These are phyloP conservation scores for Amborella trichopoda DNA, from an alignment of 164 flowering plant genomes.

Conservation along the genomic window DNA sequence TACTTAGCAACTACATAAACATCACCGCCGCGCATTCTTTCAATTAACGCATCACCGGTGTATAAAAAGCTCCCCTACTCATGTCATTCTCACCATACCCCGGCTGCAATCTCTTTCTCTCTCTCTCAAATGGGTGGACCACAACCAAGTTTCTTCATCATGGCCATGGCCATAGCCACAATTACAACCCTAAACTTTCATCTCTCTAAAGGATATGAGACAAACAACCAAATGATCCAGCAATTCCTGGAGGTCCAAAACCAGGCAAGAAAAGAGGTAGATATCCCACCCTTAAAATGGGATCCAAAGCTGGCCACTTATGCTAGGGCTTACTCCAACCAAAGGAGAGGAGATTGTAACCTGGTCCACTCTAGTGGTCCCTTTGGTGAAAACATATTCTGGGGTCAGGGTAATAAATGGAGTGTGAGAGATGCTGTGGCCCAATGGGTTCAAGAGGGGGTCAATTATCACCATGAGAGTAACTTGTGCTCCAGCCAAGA, in stretches of 20 bases:
- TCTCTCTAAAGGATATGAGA: too few relatives aligned
- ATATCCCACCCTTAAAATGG: constrained; percentile 41
- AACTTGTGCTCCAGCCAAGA: constrained; percentile 28
- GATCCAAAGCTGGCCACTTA: constrained; percentile 28
- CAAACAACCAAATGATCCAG: background rate
- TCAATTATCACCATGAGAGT: constrained; percentile 19
- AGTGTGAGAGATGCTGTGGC: constrained; percentile 37
- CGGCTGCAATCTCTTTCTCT: too few relatives aligned
- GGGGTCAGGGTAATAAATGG: constrained; percentile 60
- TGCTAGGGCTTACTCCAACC: constrained; percentile 36
- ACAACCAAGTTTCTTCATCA: too few relatives aligned
- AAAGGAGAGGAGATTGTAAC: constrained; percentile 30
- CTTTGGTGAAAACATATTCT: constrained; percentile 73
- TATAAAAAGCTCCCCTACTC: too few relatives aligned
- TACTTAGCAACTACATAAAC: too few relatives aligned
- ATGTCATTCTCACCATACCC: too few relatives aligned
- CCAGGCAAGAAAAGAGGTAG: constrained; percentile 20
- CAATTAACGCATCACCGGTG: too few relatives aligned
- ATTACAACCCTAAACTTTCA: too few relatives aligned
- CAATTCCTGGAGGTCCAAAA: constrained; percentile 52
- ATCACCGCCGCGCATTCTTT: too few relatives aligned
- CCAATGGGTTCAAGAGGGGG: constrained; percentile 36
- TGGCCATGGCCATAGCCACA: too few relatives aligned
- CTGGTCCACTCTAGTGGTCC: constrained; percentile 53
- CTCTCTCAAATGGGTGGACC: too few relatives aligned